Conservation (phyloP, 176 grass and related monocot genomes). For the Neostapfia colusana region DNA sequence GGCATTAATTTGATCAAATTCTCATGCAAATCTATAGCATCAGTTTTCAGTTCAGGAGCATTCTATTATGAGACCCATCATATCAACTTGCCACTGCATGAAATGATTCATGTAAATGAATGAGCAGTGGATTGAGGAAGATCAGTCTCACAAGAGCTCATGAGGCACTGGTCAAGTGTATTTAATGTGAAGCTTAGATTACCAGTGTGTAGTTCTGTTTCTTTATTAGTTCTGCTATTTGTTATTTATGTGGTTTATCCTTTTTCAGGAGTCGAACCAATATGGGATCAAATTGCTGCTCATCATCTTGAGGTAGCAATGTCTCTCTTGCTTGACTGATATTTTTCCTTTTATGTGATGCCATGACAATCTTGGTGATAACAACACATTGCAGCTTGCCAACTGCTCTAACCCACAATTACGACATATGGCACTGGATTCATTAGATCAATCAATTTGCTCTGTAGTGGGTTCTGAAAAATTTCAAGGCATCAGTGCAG, state of each 20-base stretch:
- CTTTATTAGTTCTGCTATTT: constrained; percentile 16
- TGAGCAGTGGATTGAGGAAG: constrained; percentile 8
- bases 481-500: constrained; percentile 61
- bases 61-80: constrained; percentile 3
- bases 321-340: constrained; percentile 32
- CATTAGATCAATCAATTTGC: constrained; percentile 96
- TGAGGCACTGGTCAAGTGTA: constrained; percentile 5
- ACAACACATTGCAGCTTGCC: constrained; percentile 66
- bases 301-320: constrained; percentile 88
- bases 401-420: constrained; percentile 76
- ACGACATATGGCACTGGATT: constrained; percentile 85
- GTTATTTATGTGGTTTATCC: constrained; percentile 32
- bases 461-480: constrained; percentile 88
- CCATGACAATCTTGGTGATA: constrained; percentile 33
- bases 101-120: constrained; percentile 19
- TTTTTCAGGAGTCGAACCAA: constrained; percentile 77
- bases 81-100: constrained; percentile 1
- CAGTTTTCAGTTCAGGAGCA: constrained; percentile 9
- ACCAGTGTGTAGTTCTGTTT: background rate
- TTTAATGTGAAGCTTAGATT: constrained; percentile 22
- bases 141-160: constrained; percentile 28
- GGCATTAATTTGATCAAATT: constrained; percentile 5
- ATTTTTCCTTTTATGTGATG: constrained; percentile 30
- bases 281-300: constrained; percentile 91
- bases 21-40: constrained; percentile 1